Conservation (phyloP, 176 grass and related monocot species). For the Rhynchospora breviuscula region DNA sequence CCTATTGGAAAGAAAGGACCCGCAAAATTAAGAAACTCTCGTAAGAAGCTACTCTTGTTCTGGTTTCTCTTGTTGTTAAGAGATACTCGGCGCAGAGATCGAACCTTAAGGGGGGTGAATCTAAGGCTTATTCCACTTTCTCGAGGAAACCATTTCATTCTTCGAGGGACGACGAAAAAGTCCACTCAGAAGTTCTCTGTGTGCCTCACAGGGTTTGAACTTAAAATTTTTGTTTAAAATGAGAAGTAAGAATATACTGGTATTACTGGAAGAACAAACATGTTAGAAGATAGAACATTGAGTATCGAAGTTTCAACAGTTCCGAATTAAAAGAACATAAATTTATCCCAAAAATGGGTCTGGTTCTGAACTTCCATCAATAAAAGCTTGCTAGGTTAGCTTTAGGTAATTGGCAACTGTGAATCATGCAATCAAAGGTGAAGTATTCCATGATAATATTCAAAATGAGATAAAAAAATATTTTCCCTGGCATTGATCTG, state of each 20-base stretch:
- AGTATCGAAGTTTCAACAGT: not conserved
- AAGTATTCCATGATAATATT: not conserved
- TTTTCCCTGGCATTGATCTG: not conserved
- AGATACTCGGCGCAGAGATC: too few species aligned
- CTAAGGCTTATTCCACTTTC: too few species aligned
- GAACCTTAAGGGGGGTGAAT: too few species aligned
- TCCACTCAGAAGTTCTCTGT: not conserved
- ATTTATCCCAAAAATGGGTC: not conserved
- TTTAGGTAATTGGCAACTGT: not conserved
- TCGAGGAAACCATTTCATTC: too few species aligned
- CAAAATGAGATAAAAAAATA: not conserved
- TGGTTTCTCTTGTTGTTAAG: too few species aligned
- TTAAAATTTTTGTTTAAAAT: not conserved
- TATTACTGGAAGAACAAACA: not conserved
- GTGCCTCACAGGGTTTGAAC: not conserved
- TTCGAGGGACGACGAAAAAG: too few species aligned
- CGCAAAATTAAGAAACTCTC: too few species aligned
- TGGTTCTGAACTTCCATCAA: too few species aligned
- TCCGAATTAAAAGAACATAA: not conserved
- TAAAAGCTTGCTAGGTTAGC: too few species aligned
- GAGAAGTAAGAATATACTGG: not conserved
- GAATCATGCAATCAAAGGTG: not conserved
- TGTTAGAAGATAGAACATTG: not conserved
- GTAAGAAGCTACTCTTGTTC: too few species aligned
- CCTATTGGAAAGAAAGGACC: too few species aligned